Base-by-base conservation (phyloP, 1,139 yeast species). In the Hemisphaericaspora xylofermentans region DNA sequence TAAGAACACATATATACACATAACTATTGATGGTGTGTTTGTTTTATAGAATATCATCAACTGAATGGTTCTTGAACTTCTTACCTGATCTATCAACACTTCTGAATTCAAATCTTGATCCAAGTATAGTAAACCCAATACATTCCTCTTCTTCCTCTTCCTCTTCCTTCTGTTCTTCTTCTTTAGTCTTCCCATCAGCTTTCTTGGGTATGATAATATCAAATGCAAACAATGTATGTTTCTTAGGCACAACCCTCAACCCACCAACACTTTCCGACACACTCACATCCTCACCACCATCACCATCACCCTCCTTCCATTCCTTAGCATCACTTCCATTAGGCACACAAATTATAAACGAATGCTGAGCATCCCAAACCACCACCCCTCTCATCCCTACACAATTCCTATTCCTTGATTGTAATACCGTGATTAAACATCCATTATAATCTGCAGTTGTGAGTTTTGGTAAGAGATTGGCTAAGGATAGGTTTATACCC, bases 361-460 rank as follows among this genome's bases (percentile, higher is more conserved):
- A 76, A 51, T 84, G 80, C 57, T 87, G 91, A 6, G 93, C 79
- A 57, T 93, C 98, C 84, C 95, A 87, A 1, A 88, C 67, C 1
- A 91, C 88, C 6, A 91, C 85, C 0, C 98, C 98, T 32, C 71
- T 52, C 14, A 76, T 53, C 0, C 96, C 96, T 5, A 83, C 74
- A 41, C 79, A 56, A 38, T 79, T 74, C 2, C 73, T 67, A 52
- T 86, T 86, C 15, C 68, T 63, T 10, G 89, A 74, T 35, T 79
- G 75, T 1, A 71, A 54, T 0, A 91, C 93, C 13, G 73, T 70
- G 17, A 91, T 46, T 33, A 66, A 58, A 15, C 95, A 80, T 2
- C 98, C 98, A 51, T 85, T 86, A 60, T 76, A 87, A 55, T 93
- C 98, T 1, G 96, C 93, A 47, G 84, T 74, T 0, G 93, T 76